phyloP scores from a whole-genome alignment of 257 asterid species.

The Fraxinus pennsylvanica region DNA sequence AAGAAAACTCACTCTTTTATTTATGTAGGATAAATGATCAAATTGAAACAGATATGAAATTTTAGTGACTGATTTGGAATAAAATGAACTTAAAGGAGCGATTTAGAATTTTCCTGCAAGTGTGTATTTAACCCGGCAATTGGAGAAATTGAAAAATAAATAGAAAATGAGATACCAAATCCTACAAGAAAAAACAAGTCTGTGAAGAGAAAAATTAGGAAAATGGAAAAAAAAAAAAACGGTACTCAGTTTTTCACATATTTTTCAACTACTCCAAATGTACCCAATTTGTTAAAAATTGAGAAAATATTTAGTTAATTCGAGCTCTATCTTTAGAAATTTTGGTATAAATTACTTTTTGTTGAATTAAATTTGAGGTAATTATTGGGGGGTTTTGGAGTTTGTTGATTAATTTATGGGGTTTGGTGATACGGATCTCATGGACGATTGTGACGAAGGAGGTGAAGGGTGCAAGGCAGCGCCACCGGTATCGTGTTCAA shows the following conservation, averaged over 20 bases:
- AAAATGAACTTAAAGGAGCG: too few relatives aligned
- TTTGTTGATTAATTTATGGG: conserved; percentile 19
- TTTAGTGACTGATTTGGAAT: too few relatives aligned
- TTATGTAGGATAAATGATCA: too few relatives aligned
- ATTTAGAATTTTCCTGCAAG: too few relatives aligned
- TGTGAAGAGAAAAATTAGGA: too few relatives aligned
- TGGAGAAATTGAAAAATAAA: too few relatives aligned
- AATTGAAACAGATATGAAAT: too few relatives aligned
- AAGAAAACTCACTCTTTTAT: too few relatives aligned
- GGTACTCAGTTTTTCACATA: neutral
- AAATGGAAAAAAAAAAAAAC: too few relatives aligned
- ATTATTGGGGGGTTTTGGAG: conserved; percentile 12
- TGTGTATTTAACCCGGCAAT: too few relatives aligned
- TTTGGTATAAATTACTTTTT: neutral
- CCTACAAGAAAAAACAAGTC: too few relatives aligned
- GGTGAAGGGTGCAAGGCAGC: conserved; percentile 5
- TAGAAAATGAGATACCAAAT: too few relatives aligned
- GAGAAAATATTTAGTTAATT: neutral
- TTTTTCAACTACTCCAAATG: neutral
- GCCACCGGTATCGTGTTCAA: conserved; percentile 63
- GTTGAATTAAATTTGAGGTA: neutral
- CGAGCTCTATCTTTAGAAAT: neutral
- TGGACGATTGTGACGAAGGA: conserved; percentile 7
- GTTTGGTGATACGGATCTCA: conserved; percentile 11
- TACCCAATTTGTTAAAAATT: neutral